Evolutionary conservation across 495 filamentous ascomycete genomes (phyloP), one percentile per base, ranked within the genome.

Genomic region (Trichoderma gamsii): DNA sequence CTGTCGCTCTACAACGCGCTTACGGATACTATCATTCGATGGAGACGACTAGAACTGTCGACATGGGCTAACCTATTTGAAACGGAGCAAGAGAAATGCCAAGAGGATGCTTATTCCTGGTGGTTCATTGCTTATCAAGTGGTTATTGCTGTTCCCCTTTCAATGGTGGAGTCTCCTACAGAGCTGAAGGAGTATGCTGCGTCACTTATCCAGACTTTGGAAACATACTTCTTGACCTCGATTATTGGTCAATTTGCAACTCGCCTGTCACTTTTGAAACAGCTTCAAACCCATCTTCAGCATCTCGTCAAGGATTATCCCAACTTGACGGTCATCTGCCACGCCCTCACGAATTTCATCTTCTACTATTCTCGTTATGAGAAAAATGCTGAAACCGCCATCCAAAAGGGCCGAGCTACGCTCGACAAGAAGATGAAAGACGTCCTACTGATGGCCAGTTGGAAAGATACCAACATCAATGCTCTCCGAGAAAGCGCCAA

Each of bases 121-220:
- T 99, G 93, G 92, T 99, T 97, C 73, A 85, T 97, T 59, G 91
- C 93, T 7, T 98, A 96, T 66, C 91, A 97, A 77, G 90, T 85
- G 35, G 85, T 97, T 65, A 82, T 99, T 71, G 90, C 87, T 4
- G 88, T 87, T 43, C 89, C 93, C 0, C 76, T 92, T 43, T 84
- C 85, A 23, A 78, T 85, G 27, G 79, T 82, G 2, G 83, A 89
- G 70, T 76, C 79, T 66, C 81, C 79, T 8, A 73, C 84, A 21
- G 84, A 88, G 65, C 74, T 96, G 68, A 77, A 81, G 35, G 75
- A 78, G 4, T 89, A 97, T 77, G 82, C 86, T 2, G 81, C 85
- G 68, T 84, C 87, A 64, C 80, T 97, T 3, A 79, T 97, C 4
- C 81, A 81, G 27, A 88, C 88, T 15, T 80, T 99, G 2, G 88